Percentiles rank a stretch among this genome's conserved stretches.
Conservation (phyloP, 805 yeast species). For the Metschnikowia hibisci region DNA sequence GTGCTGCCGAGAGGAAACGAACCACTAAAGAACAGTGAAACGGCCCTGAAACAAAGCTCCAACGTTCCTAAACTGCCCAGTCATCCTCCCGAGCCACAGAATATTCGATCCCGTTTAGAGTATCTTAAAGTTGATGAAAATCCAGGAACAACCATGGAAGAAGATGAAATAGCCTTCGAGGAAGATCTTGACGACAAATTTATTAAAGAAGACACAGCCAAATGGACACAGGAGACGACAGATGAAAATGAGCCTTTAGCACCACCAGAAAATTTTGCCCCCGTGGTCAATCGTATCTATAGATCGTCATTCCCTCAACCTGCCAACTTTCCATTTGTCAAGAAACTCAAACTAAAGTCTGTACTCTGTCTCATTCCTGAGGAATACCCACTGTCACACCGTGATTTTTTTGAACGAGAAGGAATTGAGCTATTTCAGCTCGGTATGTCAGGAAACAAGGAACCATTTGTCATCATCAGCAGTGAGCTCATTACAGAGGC, state of each 20-base stretch:
- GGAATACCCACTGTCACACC: conserved; percentile 78
- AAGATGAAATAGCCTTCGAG: conserved; percentile 27
- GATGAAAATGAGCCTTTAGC: conserved; percentile 25
- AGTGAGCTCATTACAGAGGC: conserved; percentile 73
- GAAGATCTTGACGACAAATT: conserved; percentile 42
- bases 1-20: not conserved
- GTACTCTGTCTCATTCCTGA: conserved; percentile 87
- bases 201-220: conserved; percentile 24
- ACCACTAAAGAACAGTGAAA: not conserved
- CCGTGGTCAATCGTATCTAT: conserved; percentile 70
- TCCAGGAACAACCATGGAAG: conserved; percentile 28
- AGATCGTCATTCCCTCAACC: conserved; percentile 87
- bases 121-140: conserved; percentile 25
- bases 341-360: conserved; percentile 60
- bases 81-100: conserved; percentile 7
- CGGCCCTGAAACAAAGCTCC: not conserved
- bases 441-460: conserved; percentile 94
- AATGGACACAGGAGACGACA: conserved; percentile 11
- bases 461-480: conserved; percentile 78
- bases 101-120: conserved; percentile 32
- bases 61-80: conserved; percentile 1
- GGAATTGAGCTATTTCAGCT: conserved; percentile 74
- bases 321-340: conserved; percentile 72
- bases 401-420: conserved; percentile 55
- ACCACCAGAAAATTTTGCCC: conserved; percentile 91